Conservation (phyloP, 495 filamentous ascomycete genomes). For the Podospora sp. region DNA sequence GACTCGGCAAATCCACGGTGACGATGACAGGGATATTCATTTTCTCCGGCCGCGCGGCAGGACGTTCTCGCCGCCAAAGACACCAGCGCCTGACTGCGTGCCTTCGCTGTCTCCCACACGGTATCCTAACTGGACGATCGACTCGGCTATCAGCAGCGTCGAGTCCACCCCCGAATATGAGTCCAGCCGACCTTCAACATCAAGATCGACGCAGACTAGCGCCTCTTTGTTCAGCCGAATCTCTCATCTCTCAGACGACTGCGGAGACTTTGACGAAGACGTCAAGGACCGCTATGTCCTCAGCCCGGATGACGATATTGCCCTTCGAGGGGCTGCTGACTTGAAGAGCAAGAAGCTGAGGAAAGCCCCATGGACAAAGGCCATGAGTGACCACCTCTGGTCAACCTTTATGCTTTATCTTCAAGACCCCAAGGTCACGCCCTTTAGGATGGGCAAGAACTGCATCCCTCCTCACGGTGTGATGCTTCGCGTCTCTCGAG, state of each 20-base stretch:
- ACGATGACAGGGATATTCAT: constrained; percentile 38
- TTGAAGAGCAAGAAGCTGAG: constrained; percentile 38
- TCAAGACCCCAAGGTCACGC: constrained; percentile 89
- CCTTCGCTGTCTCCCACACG: constrained; percentile 36
- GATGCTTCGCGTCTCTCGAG: constrained; percentile 82
- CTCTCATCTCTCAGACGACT: constrained; percentile 53
- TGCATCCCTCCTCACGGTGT: constrained; percentile 86
- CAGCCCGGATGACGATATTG: constrained; percentile 19
- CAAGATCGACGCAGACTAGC: constrained; percentile 53
- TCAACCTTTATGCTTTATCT: constrained; percentile 84
- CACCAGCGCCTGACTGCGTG: constrained; percentile 44
- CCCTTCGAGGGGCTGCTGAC: constrained; percentile 18
- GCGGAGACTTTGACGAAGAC: constrained; percentile 47
- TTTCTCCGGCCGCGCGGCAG: constrained; percentile 35
- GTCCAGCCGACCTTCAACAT: constrained; percentile 54
- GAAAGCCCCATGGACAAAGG: constrained; percentile 72
- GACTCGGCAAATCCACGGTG: constrained; percentile 28
- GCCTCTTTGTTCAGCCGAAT: constrained; percentile 50
- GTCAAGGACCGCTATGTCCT: constrained; percentile 30
- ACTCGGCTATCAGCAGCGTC: constrained; percentile 47
- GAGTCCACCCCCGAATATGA: constrained; percentile 55
- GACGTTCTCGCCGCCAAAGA: constrained; percentile 49
- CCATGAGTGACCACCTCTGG: constrained; percentile 95
- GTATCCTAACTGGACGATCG: constrained; percentile 53
- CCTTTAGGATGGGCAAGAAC: constrained; percentile 87